phyloP scores from a whole-genome alignment of 2,329 filamentous ascomycete species.

The Colletotrichum sojae region DNA sequence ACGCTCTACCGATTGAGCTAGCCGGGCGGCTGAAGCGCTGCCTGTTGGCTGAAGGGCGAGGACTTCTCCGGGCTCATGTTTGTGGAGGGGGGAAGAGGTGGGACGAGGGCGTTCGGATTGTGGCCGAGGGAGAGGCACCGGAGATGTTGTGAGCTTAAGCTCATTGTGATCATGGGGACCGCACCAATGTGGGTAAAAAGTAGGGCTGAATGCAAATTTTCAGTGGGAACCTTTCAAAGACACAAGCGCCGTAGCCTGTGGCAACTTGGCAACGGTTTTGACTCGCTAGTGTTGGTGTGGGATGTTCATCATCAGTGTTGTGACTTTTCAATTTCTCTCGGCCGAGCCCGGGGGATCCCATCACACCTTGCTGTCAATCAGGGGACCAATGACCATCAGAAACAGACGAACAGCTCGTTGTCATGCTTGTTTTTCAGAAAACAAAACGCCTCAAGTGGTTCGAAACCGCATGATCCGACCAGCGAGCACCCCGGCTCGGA shows the following conservation, averaged over 20 bases:
- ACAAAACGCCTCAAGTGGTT: no score
- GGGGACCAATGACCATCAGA: neutral
- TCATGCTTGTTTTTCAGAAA: neutral
- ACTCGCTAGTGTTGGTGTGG: neutral
- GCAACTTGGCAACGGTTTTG: neutral
- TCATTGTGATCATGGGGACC: neutral
- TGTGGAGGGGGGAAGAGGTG: neutral
- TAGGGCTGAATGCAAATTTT: neutral
- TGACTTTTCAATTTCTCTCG: no score
- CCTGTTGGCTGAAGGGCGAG: neutral
- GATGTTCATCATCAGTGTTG: no score
- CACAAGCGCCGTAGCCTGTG: neutral
- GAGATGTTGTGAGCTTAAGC: neutral
- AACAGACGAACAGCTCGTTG: neutral
- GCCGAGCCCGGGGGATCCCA: no score
- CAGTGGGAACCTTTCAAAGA: neutral
- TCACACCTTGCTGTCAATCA: no score
- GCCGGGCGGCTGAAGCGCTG: conserved; percentile 56
- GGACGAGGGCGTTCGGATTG: neutral
- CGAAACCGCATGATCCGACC: neutral
- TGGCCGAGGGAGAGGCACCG: neutral
- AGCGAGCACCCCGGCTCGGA: neutral
- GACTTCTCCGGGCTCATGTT: neutral
- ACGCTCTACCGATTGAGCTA: conserved; percentile 82
- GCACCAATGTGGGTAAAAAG: neutral